Evolutionary conservation across 768 basidiomycete species (phyloP), one percentile per base, ranked within the genome.

Genomic region (Kwoniella shandongensis): DNA sequence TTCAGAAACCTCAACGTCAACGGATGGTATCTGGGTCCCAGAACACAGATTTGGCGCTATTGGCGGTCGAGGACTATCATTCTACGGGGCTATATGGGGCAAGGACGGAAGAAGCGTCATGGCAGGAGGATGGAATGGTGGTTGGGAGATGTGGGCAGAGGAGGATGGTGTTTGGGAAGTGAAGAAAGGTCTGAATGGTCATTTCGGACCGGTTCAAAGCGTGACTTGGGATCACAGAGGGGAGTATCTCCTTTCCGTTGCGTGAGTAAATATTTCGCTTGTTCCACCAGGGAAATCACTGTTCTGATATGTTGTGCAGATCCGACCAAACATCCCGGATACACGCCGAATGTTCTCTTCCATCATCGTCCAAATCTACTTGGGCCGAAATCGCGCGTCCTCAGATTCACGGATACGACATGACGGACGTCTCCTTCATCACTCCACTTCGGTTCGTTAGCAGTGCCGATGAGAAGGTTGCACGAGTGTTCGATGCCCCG

Each of bases 381-480:
- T 76, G 70, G 71, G 73, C 76, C 49, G 96, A 99, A 72, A 79
- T 98, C 25, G 84, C 83, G 25, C 85, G 96, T 3, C 96, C 96
- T 18, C 96, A 99, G 76, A 86, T 97, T 17, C 96, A 99, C 77
- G 96, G 96, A 6, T 97, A 98, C 75, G 92, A 97, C 69, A 79
- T 98, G 35, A 80, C 93, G 17, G 87, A 86, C 52, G 86, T 84
- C 5, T 83, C 83, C 2, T 93, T 91, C 74, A 81, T 94, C 44
- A 81, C 83, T 56, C 79, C 87, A 0, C 79, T 91, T 44, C 85
- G 83, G 27, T 94, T 97, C 72, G 87, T 86, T 18, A 93, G 89
- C 65, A 86, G 91, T 44, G 91, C 92, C 10, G 96, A 99, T 68
- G 96, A 99, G 77, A 98, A 98, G 76, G 91, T 98, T 11, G 84